These are phyloP conservation scores for Erysimum pusillum DNA, from an alignment of 441 rosid species.

Conservation along the genomic window DNA sequence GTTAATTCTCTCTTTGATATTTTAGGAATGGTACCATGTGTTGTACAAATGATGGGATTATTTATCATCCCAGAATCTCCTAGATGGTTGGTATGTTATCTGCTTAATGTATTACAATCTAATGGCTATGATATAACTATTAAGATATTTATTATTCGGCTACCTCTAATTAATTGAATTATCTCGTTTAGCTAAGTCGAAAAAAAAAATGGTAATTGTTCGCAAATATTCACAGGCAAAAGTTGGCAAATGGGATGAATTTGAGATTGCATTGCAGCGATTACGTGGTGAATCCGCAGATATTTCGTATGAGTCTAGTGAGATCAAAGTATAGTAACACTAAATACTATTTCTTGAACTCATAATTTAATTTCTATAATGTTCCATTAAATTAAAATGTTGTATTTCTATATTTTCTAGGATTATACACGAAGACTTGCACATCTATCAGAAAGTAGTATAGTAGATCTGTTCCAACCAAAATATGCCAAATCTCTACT, in stretches of 20 bases:
- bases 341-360: slow-evolving; percentile 15
- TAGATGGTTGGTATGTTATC: slow-evolving; percentile 63
- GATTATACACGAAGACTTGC: slow-evolving; percentile 65
- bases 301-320: slow-evolving; percentile 57
- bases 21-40: slow-evolving; percentile 59
- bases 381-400: neutral
- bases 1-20: neutral
- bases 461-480: slow-evolving; percentile 63
- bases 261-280: slow-evolving; percentile 52
- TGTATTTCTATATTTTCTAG: slow-evolving; percentile 43
- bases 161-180: neutral
- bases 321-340: slow-evolving; percentile 54
- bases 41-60: slow-evolving; percentile 56
- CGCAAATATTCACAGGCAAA: slow-evolving; percentile 53
- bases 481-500: slow-evolving; percentile 67
- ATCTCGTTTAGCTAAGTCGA: too few species aligned
- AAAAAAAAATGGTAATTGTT: neutral
- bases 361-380: neutral
- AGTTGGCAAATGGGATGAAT: slow-evolving; percentile 53
- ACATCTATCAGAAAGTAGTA: slow-evolving; percentile 56
- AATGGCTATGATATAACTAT: neutral
- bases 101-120: neutral
- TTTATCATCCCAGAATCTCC: slow-evolving; percentile 69
- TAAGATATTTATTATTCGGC: neutral
- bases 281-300: slow-evolving; percentile 58